A percentile compares a stretch with the other conserved stretches of the same genome.
Conservation (phyloP, 768 basidiomycete species). For the Tulasnella sp. region DNA sequence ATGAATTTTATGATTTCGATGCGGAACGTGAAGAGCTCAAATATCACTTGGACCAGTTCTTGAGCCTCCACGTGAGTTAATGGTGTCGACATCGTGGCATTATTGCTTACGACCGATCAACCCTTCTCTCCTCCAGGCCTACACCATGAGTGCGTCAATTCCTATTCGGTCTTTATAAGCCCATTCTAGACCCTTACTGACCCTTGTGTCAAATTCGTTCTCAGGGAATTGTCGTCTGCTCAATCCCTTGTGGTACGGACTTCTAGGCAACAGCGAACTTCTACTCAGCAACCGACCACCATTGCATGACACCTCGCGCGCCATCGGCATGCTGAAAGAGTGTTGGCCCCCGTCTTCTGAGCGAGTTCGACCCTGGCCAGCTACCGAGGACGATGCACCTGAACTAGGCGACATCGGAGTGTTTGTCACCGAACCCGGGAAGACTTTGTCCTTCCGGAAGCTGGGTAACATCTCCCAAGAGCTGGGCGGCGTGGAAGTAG, state of each 20-base stretch:
- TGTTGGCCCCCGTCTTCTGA: background rate
- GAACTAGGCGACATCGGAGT: conserved; percentile 6
- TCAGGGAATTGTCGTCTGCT: background rate
- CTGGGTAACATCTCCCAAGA: conserved; percentile 1
- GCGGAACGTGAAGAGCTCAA: background rate
- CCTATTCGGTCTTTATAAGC: background rate
- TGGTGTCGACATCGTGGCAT: background rate
- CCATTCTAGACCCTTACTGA: background rate
- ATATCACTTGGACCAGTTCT: conserved; percentile 1
- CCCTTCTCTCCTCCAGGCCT: background rate
- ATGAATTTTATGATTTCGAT: background rate
- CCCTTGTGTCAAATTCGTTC: background rate
- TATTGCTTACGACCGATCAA: background rate
- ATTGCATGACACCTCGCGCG: background rate
- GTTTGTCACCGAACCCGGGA: background rate
- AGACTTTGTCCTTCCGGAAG: background rate
- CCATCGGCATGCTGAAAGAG: background rate
- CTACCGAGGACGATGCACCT: background rate
- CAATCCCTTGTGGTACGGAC: conserved; percentile 1
- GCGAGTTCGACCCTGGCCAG: background rate
- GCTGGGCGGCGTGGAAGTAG: background rate
- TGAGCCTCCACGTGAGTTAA: background rate
- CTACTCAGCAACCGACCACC: background rate
- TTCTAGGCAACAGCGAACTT: background rate
- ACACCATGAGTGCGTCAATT: background rate